Evolutionary conservation across 2,329 filamentous ascomycete species (phyloP).

Genomic region (Incumbomyces lentus): DNA sequence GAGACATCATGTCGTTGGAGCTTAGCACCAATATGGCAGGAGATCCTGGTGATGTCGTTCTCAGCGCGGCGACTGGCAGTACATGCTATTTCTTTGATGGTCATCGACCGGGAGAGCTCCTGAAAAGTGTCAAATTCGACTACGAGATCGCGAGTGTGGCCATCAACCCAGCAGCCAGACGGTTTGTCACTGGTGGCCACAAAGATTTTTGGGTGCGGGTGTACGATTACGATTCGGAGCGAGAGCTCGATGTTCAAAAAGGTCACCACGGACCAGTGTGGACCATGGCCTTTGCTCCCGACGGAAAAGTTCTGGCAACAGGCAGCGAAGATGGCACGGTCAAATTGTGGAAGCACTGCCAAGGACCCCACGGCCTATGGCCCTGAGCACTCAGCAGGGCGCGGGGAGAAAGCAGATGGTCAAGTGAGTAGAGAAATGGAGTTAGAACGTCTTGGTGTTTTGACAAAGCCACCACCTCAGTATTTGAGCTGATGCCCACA

Average conservation of each 20-base stretch:
- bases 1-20: constrained; percentile 84
- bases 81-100: constrained; percentile 88
- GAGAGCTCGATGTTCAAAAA: constrained; percentile 84
- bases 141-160: constrained; percentile 88
- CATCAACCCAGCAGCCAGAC: constrained; percentile 68
- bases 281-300: constrained; percentile 89
- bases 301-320: constrained; percentile 91
- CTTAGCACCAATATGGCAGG: constrained; percentile 57
- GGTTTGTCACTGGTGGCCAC: constrained; percentile 81
- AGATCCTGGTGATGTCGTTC: constrained; percentile 60
- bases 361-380: constrained; percentile 57
- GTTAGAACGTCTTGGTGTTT: too few species aligned
- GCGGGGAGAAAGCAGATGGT: too few species aligned
- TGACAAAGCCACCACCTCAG: too few species aligned
- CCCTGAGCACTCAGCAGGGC: constrained; percentile 28
- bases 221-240: constrained; percentile 74
- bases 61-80: constrained; percentile 90
- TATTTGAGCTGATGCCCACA: too few species aligned
- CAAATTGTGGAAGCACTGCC: constrained; percentile 70
- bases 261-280: constrained; percentile 96
- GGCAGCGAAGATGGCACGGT: constrained; percentile 96
- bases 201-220: constrained; percentile 95
- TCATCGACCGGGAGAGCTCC: constrained; percentile 51
- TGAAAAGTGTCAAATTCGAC: constrained; percentile 70
- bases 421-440: too few species aligned